Conservation (phyloP, 768 basidiomycete genomes). For the Boletus subcaerulescens region DNA sequence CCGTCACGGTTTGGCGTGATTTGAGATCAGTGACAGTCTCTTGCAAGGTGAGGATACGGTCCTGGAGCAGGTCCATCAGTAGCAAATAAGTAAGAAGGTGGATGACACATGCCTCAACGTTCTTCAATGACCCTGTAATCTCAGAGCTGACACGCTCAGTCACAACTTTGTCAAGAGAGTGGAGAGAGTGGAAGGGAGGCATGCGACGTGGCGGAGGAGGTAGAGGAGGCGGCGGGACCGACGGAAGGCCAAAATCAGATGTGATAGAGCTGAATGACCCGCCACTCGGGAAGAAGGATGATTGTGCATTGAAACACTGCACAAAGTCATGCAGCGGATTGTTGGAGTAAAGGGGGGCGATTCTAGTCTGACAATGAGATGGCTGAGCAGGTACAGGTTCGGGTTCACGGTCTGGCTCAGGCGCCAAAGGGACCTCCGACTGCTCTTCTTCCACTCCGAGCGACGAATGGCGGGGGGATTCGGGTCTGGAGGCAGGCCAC, state of each 20-base stretch:
- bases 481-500: conserved; percentile 39
- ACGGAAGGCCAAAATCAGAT: conserved; percentile 16
- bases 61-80: conserved; percentile 15
- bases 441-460: conserved; percentile 11
- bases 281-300: conserved; percentile 15
- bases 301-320: conserved; percentile 17
- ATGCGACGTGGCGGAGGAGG: conserved; percentile 6
- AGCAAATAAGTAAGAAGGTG: background rate
- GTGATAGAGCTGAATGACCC: conserved; percentile 22
- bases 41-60: conserved; percentile 23
- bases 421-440: conserved; percentile 4
- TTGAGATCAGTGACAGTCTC: conserved; percentile 18
- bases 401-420: conserved; percentile 4
- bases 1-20: conserved; percentile 23
- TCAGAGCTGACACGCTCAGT: conserved; percentile 23
- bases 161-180: conserved; percentile 12
- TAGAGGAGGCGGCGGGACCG: conserved; percentile 11
- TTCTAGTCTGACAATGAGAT: conserved; percentile 9
- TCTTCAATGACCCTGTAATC: conserved; percentile 20
- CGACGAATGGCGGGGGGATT: conserved; percentile 27
- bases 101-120: conserved; percentile 16
- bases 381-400: conserved; percentile 1
- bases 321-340: conserved; percentile 12
- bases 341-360: conserved; percentile 7
- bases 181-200: conserved; percentile 9